Base-by-base conservation (phyloP, 352 stramenopile genomes). In the Globisporangium nodosum region DNA sequence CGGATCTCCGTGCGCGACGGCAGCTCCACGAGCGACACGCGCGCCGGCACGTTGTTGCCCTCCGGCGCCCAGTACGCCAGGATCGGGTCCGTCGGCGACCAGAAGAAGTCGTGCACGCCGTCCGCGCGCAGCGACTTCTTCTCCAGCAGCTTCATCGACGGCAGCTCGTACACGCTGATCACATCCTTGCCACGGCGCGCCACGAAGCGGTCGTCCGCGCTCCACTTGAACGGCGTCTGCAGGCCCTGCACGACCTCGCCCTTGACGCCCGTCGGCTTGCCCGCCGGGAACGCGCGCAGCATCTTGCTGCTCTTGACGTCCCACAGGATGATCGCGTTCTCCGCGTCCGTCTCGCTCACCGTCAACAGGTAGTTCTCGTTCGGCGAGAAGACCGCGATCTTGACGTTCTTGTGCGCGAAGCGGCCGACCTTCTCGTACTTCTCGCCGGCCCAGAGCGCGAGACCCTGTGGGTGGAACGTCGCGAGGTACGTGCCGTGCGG, bases 361-460 rank as follows among this genome's bases (percentile, higher is more conserved):
- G 97, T 99, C 48, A 99, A 69, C 16, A 99, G 66, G 74, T 98
- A 99, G 62, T 97, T 97, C 68, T 99, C 96, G 56, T 97, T 84
- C 20, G 96, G 94, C 57, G 82, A 97, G 65, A 99, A 99, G 18
- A 98, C 70, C 6, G 97, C 81, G 35, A 96, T 80, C 73, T 98
- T 96, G 60, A 99, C 96, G 59, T 96, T 96, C 31, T 88, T 85
- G 72, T 98, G 96, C 37, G 94, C 85, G 66, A 99, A 99, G 20
- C 97, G 85, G n/a, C 80, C 93, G n/a, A 98, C 71, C 72, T 99
- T 99, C 63, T 99, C 89, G 73, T 98, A 99, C 56, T 96, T 92
- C 55, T 94, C 80, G 42, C 96, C 96, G 37, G 93, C 96, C 97
- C 97, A 99, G 33, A 99, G 76, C 54, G 97, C 98, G 46, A 99